Evolutionary conservation across 192 early-diverging fungal genomes (phyloP), one percentile per base, ranked within the genome.

Genomic region (Haplosporangium gracile): DNA sequence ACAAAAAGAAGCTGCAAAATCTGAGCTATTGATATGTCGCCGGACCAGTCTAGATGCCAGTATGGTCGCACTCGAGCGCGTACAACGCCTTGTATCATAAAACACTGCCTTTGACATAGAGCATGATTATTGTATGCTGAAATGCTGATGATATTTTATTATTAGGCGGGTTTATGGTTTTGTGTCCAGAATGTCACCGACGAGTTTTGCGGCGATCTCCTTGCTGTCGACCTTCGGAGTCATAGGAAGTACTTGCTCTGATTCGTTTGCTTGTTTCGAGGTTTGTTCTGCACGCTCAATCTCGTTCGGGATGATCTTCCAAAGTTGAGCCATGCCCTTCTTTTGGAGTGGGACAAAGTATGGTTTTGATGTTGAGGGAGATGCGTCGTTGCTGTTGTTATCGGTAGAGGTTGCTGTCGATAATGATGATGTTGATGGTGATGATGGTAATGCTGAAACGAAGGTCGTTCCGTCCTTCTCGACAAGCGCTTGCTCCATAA

Each of bases 291-390:
- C 40, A 4, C 72, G 72, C 40, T 69, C 77, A 73, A 83, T 78
- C 60, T 72, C 57, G 8, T 45, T 40, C n/a, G 83, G 78, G 16
- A 80, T 77, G n/a, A 65, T 74, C 55, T 86, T 86, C 84, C 84
- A 86, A 29, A 86, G 70, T 43, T 86, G 84, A 7, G 76, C 78
- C 63, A 70, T 55, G 36, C 71, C 76, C 42, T 74, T 80, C 39
- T 81, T 81, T 29, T 73, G 42, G 22, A 73, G 57, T 32, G 57
- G 43, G 6, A 43, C 51, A 49, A 75, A 76, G 29, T 55, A 79
- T 1, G 72, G 77, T 57, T 79, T 85, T 51, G 72, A 74, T 47
- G 77, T 34, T n/a, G 77, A 72, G 3, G 77, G 18, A 7, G 1
- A 5, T 26, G 20, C 38, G 70, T 40, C 47, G 72, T 68, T 38